Percentiles rank a stretch among this genome's conserved stretches.
Evolutionary conservation across 1,139 yeast species (phyloP).

Genomic region (Saccharomyces uvarum): DNA sequence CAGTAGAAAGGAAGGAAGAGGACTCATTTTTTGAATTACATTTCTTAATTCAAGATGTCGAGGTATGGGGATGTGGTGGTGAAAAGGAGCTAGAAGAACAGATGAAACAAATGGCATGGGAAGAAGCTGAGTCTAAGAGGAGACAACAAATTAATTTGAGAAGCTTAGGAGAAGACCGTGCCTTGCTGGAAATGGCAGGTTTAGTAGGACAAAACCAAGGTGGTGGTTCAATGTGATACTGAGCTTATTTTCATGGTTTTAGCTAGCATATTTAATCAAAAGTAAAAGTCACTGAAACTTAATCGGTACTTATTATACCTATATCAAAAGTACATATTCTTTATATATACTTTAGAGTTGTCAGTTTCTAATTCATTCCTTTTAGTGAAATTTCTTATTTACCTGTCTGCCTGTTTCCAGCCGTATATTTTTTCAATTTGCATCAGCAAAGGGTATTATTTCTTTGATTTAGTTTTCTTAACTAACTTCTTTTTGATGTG

Average conservation of each 20-base stretch:
- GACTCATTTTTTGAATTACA: conserved; percentile 51
- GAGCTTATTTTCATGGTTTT: background rate
- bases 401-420: background rate
- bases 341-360: background rate
- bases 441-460: conserved; percentile 10
- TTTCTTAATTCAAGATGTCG: conserved; percentile 64
- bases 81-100: conserved; percentile 71
- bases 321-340: background rate
- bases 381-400: background rate
- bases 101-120: conserved; percentile 81
- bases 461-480: conserved; percentile 41
- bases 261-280: background rate
- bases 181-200: conserved; percentile 86
- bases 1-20: conserved; percentile 18
- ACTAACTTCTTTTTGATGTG: conserved; percentile 76
- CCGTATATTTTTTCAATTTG: background rate
- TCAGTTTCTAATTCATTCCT: background rate
- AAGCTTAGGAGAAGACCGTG: conserved; percentile 71
- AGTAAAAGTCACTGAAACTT: background rate
- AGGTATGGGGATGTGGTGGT: conserved; percentile 89
- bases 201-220: conserved; percentile 62
- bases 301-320: background rate
- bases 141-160: conserved; percentile 62
- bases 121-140: conserved; percentile 73
- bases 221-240: conserved; percentile 52